Evolutionary conservation across 495 filamentous ascomycete genomes (phyloP).

Genomic region (Lophiostoma macrostomum): DNA sequence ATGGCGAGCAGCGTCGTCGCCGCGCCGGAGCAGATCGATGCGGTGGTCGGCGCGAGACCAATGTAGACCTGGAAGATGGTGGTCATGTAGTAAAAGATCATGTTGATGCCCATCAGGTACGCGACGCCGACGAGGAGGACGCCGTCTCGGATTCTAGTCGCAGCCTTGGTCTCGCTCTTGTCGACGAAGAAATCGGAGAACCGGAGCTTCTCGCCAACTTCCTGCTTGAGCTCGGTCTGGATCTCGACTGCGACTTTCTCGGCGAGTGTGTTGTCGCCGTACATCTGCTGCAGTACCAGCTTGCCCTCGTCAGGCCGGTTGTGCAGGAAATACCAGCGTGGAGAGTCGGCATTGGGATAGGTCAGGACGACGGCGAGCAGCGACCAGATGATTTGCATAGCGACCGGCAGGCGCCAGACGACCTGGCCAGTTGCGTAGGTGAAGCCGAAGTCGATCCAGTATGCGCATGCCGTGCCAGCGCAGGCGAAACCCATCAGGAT

Average conservation of each 20-base stretch:
- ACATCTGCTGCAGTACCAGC: conserved; percentile 9
- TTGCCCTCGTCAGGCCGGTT: conserved; percentile 4
- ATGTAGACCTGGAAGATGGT: conserved; percentile 30
- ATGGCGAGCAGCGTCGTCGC: conserved; percentile 16
- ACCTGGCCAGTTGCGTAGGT: conserved; percentile 9
- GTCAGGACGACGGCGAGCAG: conserved; percentile 4
- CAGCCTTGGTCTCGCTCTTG: conserved; percentile 19
- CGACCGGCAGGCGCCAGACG: conserved; percentile 16
- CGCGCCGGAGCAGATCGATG: conserved; percentile 22
- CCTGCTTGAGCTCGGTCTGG: conserved; percentile 3
- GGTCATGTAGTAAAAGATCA: conserved; percentile 32
- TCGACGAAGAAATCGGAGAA: conserved; percentile 27
- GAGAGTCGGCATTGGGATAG: conserved; percentile 7
- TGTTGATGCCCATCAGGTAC: conserved; percentile 29
- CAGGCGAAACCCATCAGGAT: conserved; percentile 5
- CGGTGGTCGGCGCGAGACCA: conserved; percentile 12
- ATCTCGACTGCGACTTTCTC: conserved; percentile 8
- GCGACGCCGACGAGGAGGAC: conserved; percentile 23
- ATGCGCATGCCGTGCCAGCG: conserved; percentile 11
- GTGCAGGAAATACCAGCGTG: conserved; percentile 7
- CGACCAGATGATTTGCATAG: conserved; percentile 17
- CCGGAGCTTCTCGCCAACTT: conserved; percentile 8
- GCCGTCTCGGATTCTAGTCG: conserved; percentile 27
- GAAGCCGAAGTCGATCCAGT: conserved; percentile 25
- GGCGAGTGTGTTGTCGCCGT: conserved; percentile 2